Percentiles rank a stretch among this genome's conserved stretches.
Evolutionary conservation across 805 yeast genomes (phyloP).

Genomic region (Groenewaldozyma salmanticensis): DNA sequence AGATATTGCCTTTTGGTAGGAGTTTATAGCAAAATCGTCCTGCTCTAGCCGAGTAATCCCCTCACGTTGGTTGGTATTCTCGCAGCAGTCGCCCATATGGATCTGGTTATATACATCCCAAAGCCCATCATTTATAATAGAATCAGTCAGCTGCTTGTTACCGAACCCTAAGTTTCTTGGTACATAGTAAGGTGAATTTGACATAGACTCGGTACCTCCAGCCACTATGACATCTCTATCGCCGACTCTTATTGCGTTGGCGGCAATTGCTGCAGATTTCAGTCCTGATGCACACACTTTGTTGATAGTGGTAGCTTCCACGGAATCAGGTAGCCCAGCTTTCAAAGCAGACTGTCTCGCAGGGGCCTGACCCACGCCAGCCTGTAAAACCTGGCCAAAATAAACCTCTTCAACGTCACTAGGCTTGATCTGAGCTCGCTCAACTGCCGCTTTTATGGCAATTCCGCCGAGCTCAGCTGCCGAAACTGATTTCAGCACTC

Average conservation of each 20-base stretch:
- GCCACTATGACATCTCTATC: conserved; percentile 80
- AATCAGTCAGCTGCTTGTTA: conserved; percentile 45
- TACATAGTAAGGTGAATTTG: conserved; percentile 83
- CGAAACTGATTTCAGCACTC: conserved; percentile 56
- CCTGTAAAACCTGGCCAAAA: conserved; percentile 87
- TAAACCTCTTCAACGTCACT: conserved; percentile 76
- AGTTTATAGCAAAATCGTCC: conserved; percentile 70
- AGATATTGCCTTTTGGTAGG: conserved; percentile 69
- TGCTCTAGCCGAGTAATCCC: conserved; percentile 69
- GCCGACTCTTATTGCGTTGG: conserved; percentile 78
- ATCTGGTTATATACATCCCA: conserved; percentile 75
- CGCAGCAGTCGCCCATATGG: conserved; percentile 94
- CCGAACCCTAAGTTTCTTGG: conserved; percentile 58
- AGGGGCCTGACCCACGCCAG: conserved; percentile 91
- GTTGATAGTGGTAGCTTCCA: conserved; percentile 83
- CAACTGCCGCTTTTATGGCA: conserved; percentile 80
- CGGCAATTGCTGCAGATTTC: conserved; percentile 79
- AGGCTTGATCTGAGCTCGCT: conserved; percentile 67
- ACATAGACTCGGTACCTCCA: conserved; percentile 96
- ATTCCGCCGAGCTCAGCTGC: conserved; percentile 78
- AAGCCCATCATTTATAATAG: conserved; percentile 70
- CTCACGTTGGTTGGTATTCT: conserved; percentile 81
- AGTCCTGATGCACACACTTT: conserved; percentile 95
- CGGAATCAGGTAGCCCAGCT: conserved; percentile 72
- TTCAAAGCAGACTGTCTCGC: conserved; percentile 92